Conservation (phyloP, 2,329 filamentous ascomycete species). For the Dichotomopilus funicola region DNA sequence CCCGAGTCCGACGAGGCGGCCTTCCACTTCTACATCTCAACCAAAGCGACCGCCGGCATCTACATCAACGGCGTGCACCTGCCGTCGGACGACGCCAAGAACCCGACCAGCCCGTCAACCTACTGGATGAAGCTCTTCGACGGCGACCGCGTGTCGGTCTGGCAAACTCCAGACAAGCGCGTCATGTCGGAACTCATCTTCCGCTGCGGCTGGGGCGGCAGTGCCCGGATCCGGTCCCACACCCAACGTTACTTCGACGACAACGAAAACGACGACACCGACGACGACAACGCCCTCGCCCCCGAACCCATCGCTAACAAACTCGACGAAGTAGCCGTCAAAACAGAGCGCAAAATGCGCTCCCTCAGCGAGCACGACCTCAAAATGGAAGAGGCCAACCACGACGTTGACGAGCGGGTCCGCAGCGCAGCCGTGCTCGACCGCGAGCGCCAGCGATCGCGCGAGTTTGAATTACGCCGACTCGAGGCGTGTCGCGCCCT, state of each 20-base stretch:
- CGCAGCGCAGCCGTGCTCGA: conserved; percentile 29
- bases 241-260: no score
- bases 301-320: conserved; percentile 34
- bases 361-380: conserved; percentile 35
- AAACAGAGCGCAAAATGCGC: conserved; percentile 40
- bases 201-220: conserved; percentile 51
- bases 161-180: conserved; percentile 41
- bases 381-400: conserved; percentile 37
- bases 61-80: conserved; percentile 68
- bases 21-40: conserved; percentile 68
- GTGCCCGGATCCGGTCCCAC: conserved; percentile 34
- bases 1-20: conserved; percentile 42
- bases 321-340: conserved; percentile 44
- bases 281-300: conserved; percentile 30
- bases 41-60: conserved; percentile 71
- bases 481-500: conserved; percentile 40
- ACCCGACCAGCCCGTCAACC: conserved; percentile 47
- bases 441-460: conserved; percentile 43
- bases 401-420: conserved; percentile 39
- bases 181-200: conserved; percentile 40
- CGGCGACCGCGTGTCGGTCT: conserved; percentile 72
- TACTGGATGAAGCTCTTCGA: conserved; percentile 66
- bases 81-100: conserved; percentile 47
- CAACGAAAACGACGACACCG: conserved; percentile 15
- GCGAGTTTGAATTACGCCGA: conserved; percentile 43